Conservation (phyloP, 129 eudicot species). For the Daucus carota region DNA sequence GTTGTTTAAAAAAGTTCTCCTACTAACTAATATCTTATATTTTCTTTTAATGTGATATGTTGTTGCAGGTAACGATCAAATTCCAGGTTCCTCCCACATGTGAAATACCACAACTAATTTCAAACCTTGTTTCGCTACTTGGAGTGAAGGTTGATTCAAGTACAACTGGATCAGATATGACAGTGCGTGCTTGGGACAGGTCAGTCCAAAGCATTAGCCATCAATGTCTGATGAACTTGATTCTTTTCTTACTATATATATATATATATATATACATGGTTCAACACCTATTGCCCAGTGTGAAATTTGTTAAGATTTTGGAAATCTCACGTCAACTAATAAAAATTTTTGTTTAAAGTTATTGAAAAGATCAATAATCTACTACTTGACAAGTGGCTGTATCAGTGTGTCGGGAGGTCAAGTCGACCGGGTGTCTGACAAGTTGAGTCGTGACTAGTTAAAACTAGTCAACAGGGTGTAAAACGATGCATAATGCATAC, state of each 20-base stretch:
- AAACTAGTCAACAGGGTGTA: too few species aligned
- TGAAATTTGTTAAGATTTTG: background rate
- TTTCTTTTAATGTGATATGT: conserved; percentile 15
- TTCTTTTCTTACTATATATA: background rate
- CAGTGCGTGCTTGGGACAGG: conserved; percentile 94
- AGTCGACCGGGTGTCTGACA: too few species aligned
- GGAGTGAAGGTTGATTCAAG: conserved; percentile 64
- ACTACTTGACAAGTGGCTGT: background rate
- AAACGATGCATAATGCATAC: too few species aligned
- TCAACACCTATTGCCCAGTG: background rate
- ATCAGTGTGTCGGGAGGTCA: too few species aligned
- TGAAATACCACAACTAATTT: conserved; percentile 65
- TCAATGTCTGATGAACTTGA: background rate
- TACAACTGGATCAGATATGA: conserved; percentile 73
- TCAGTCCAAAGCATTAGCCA: conserved; percentile 7
- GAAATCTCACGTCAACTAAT: background rate
- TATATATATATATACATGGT: background rate
- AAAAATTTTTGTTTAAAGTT: background rate
- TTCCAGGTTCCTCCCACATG: conserved; percentile 85
- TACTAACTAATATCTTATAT: background rate
- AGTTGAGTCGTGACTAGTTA: too few species aligned
- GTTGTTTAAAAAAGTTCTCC: too few species aligned
- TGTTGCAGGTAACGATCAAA: conserved; percentile 66
- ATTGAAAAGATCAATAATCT: background rate
- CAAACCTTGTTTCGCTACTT: conserved; percentile 68